phyloP scores from a whole-genome alignment of 108 stramenopile genomes.

The Cyclostephanos tholiformis region DNA sequence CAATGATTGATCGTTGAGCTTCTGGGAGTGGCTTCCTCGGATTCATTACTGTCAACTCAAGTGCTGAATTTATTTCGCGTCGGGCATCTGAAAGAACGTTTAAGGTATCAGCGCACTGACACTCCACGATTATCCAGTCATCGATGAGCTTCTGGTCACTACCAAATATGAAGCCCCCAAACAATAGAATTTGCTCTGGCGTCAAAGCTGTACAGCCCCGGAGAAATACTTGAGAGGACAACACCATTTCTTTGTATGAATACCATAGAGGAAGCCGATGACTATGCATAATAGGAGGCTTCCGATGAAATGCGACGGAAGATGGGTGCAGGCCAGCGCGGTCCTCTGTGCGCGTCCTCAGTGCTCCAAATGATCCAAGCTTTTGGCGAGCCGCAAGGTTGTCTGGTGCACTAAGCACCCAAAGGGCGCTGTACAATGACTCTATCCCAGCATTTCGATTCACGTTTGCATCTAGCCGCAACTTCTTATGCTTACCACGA shows the following conservation, averaged over 20 bases:
- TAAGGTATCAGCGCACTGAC: slow-evolving; percentile 26
- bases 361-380: slow-evolving; percentile 30
- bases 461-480: slow-evolving; percentile 4
- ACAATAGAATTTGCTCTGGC: slow-evolving; percentile 24
- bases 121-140: slow-evolving; percentile 29
- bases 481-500: slow-evolving; percentile 2
- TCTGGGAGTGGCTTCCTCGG: slow-evolving; percentile 17
- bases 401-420: slow-evolving; percentile 16
- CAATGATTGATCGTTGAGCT: slow-evolving; percentile 13
- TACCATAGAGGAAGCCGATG: slow-evolving; percentile 13
- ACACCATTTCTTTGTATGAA: slow-evolving; percentile 29
- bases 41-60: slow-evolving; percentile 23
- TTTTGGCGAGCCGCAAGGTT: slow-evolving; percentile 22
- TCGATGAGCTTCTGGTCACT: slow-evolving; percentile 2
- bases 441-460: slow-evolving; percentile 21
- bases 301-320: slow-evolving; percentile 23
- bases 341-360: slow-evolving; percentile 15
- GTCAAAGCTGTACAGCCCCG: slow-evolving; percentile 21
- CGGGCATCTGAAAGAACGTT: slow-evolving; percentile 9
- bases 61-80: slow-evolving; percentile 22
- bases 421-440: slow-evolving; percentile 16
- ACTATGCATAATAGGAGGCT: slow-evolving; percentile 15
- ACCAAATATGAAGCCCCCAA: slow-evolving; percentile 19
- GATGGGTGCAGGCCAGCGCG: slow-evolving; percentile 23
- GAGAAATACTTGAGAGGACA: slow-evolving; percentile 31